Evolutionary conservation across 495 filamentous ascomycete genomes (phyloP).

Genomic region (Aspergillus wentii): DNA sequence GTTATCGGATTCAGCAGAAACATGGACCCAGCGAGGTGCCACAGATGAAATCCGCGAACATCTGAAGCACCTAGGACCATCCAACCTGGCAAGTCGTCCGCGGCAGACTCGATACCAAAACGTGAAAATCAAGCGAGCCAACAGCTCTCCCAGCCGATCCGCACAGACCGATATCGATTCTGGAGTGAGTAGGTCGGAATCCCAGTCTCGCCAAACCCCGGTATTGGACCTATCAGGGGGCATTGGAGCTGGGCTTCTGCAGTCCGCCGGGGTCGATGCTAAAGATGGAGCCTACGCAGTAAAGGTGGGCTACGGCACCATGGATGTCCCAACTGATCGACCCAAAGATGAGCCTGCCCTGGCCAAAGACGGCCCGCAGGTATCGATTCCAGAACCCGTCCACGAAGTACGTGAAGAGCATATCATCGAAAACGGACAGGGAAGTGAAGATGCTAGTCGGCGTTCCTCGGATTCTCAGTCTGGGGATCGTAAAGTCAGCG

Average conservation of each 20-base stretch:
- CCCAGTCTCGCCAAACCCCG: slow-evolving; percentile 12
- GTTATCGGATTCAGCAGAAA: slow-evolving; percentile 18
- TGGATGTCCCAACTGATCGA: slow-evolving; percentile 12
- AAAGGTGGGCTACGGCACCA: slow-evolving; percentile 61
- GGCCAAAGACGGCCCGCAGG: slow-evolving; percentile 20
- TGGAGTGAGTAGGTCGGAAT: slow-evolving; percentile 21
- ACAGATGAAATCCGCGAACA: slow-evolving; percentile 71
- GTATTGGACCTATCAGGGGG: slow-evolving; percentile 36
- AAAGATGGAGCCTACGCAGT: slow-evolving; percentile 69
- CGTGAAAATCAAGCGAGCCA: slow-evolving; percentile 83
- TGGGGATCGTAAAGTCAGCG: slow-evolving; percentile 4
- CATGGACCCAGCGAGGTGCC: slow-evolving; percentile 29
- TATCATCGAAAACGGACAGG: background rate
- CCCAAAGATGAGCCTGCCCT: slow-evolving; percentile 21
- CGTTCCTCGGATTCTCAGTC: slow-evolving; percentile 33
- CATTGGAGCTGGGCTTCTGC: slow-evolving; percentile 47
- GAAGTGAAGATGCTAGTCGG: slow-evolving; percentile 28
- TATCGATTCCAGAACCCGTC: slow-evolving; percentile 34
- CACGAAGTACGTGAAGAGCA: slow-evolving; percentile 32
- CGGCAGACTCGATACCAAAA: slow-evolving; percentile 76
- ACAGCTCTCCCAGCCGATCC: slow-evolving; percentile 36
- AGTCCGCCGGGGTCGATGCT: slow-evolving; percentile 46
- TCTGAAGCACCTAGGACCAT: slow-evolving; percentile 85
- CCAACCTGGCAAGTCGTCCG: slow-evolving; percentile 81
- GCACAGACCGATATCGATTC: slow-evolving; percentile 35